phyloP scores from a whole-genome alignment of 1,284 basidiomycete genomes.

The Apiotrichum akiyoshidainum region DNA sequence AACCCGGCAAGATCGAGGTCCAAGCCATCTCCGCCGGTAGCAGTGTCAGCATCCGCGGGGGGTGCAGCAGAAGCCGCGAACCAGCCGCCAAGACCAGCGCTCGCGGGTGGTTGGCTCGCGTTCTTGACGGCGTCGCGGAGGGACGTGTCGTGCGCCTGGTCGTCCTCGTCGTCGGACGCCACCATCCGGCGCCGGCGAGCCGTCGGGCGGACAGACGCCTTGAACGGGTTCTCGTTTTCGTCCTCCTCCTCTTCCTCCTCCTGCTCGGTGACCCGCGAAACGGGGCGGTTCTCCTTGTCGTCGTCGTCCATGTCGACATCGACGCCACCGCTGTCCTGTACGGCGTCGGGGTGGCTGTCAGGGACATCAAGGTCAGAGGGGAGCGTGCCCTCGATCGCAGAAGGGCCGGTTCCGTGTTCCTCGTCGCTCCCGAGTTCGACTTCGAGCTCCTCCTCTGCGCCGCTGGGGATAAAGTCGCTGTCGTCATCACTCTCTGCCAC shows the following conservation, averaged over 20 bases:
- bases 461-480: conserved; percentile 13
- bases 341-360: too few relatives aligned
- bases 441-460: conserved; percentile 12
- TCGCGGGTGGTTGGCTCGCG: not conserved
- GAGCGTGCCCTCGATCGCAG: not conserved
- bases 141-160: not conserved
- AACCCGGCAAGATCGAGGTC: conserved; percentile 29
- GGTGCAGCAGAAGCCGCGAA: too few relatives aligned
- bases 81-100: not conserved
- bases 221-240: conserved; percentile 17
- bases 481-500: conserved; percentile 18
- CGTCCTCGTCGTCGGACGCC: conserved; percentile 33
- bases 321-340: not conserved
- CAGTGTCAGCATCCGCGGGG: too few relatives aligned
- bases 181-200: conserved; percentile 21
- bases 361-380: conserved; percentile 1
- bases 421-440: not conserved
- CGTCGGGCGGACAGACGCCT: conserved; percentile 8
- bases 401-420: not conserved
- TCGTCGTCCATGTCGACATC: conserved; percentile 5
- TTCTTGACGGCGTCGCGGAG: not conserved
- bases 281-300: conserved; percentile 11
- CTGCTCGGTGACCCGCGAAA: not conserved
- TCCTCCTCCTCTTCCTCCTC: conserved; percentile 13
- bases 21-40: not conserved